Conservation (phyloP, 129 eudicot species). For the Apium graveolens region DNA sequence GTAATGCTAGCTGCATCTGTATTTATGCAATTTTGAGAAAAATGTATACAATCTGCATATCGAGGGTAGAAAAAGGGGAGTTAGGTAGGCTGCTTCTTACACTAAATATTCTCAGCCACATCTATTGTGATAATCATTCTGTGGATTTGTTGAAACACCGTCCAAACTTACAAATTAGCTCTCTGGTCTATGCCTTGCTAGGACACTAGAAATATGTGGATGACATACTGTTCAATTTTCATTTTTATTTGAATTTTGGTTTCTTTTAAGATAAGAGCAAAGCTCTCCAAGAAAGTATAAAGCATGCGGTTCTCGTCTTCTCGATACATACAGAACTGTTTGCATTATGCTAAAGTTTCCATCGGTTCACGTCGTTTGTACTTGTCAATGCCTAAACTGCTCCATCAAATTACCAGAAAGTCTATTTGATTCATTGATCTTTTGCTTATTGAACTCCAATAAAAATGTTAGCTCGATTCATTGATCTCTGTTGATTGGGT, state of each 20-base stretch:
- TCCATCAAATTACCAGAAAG: conserved; percentile 9
- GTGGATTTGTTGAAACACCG: conserved; percentile 27
- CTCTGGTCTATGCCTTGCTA: conserved; percentile 17
- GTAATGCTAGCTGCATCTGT: not conserved
- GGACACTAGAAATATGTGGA: conserved; percentile 25
- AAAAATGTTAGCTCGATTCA: not conserved
- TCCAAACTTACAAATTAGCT: conserved; percentile 17
- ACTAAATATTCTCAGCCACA: conserved; percentile 17
- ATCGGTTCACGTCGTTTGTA: conserved; percentile 1
- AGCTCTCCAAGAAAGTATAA: conserved; percentile 7
- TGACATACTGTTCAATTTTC: not conserved
- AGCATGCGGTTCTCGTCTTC: conserved; percentile 28
- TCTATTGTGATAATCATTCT: conserved; percentile 22
- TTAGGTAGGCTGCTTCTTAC: not conserved
- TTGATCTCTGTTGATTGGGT: not conserved
- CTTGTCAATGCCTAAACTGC: conserved; percentile 4
- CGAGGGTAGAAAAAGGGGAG: not conserved
- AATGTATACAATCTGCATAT: not conserved
- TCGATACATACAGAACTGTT: not conserved
- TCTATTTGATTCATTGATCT: not conserved
- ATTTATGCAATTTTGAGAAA: not conserved
- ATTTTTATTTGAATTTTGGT: conserved; percentile 12
- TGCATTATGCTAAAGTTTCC: not conserved
- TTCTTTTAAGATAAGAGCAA: conserved; percentile 22
- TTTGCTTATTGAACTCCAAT: conserved; percentile 1